A percentile compares a stretch with the other conserved stretches of the same genome.
Conservation (phyloP, 257 asterid species). For the Linaria vulgaris region DNA sequence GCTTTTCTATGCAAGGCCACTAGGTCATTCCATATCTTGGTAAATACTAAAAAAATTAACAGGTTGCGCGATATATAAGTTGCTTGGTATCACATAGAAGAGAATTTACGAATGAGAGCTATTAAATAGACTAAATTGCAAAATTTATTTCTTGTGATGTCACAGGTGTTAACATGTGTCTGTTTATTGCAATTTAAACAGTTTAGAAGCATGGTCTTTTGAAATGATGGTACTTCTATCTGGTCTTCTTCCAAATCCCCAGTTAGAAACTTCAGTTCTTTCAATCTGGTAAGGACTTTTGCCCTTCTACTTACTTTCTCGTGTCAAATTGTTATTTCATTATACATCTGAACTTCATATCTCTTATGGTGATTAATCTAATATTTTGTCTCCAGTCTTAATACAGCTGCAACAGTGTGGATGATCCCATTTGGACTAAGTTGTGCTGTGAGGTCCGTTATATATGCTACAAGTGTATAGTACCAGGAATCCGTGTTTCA, state of each 20-base stretch:
- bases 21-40: too few species aligned
- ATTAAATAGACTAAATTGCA: too few species aligned
- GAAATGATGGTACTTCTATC: conserved; percentile 88
- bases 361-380: neutral
- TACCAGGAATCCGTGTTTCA: neutral
- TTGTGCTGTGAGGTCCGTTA: conserved; percentile 70
- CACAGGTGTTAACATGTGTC: too few species aligned
- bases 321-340: neutral
- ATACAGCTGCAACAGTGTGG: conserved; percentile 71
- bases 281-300: conserved; percentile 55
- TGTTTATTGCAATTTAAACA: conserved; percentile 26
- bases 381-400: conserved; percentile 49
- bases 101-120: too few species aligned
- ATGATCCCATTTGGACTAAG: conserved; percentile 88
- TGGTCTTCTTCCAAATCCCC: conserved; percentile 86
- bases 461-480: neutral
- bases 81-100: too few species aligned
- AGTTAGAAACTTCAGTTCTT: conserved; percentile 81
- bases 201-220: conserved; percentile 86
- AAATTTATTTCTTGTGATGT: too few species aligned
- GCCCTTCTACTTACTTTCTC: neutral
- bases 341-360: neutral
- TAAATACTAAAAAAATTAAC: too few species aligned
- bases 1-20: too few species aligned
- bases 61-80: too few species aligned